Percentiles rank a stretch among this genome's conserved stretches.
Conservation (phyloP, 2,329 filamentous ascomycete species). For the Calonectria henricotiae region DNA sequence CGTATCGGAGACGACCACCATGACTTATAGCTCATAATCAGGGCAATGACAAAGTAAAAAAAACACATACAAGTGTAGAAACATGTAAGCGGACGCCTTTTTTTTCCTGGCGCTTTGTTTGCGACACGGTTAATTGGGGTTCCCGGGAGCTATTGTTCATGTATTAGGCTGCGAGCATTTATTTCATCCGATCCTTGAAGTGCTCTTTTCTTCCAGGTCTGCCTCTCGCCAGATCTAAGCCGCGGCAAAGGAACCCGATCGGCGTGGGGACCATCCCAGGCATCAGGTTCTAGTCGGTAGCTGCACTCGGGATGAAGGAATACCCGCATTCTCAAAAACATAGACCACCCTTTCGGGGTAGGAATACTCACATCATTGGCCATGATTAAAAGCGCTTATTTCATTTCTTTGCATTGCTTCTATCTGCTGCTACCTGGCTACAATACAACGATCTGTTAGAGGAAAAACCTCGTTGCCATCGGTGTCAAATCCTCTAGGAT, state of each 20-base stretch:
- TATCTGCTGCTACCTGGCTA: too few relatives aligned
- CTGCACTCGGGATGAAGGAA: conserved; percentile 11
- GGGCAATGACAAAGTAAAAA: too few relatives aligned
- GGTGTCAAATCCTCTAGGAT: too few relatives aligned
- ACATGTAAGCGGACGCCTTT: background rate
- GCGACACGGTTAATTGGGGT: background rate
- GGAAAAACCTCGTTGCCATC: too few relatives aligned
- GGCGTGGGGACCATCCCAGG: background rate
- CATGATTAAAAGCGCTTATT: too few relatives aligned
- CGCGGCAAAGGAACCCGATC: background rate
- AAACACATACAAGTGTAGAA: too few relatives aligned
- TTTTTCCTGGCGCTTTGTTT: background rate
- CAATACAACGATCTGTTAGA: too few relatives aligned
- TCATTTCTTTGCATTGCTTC: too few relatives aligned
- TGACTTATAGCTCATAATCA: background rate
- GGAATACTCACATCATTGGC: too few relatives aligned
- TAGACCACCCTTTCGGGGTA: too few relatives aligned
- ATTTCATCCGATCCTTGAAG: background rate
- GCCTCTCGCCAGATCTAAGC: background rate
- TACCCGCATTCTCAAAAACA: background rate
- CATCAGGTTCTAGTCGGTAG: background rate
- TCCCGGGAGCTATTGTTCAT: background rate
- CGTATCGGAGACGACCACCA: background rate
- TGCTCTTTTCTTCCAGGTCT: background rate
- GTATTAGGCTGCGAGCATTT: background rate